Evolutionary conservation across 2,329 filamentous ascomycete genomes (phyloP), one percentile per base, ranked within the genome.

Genomic region (Xenosphaeropsis pyriputrescens): DNA sequence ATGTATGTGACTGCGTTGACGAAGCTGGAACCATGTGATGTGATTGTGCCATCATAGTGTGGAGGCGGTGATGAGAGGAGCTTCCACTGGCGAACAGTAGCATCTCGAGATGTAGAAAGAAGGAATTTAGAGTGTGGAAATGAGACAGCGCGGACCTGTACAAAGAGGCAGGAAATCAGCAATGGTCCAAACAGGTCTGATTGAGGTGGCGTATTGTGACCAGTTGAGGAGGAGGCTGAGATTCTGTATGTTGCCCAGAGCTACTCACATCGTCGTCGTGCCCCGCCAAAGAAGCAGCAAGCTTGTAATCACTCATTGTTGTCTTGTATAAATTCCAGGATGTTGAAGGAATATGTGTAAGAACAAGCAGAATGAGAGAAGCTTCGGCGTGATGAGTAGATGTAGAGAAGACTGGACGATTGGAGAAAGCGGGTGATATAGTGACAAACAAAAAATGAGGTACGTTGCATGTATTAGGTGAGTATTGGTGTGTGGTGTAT

Each of bases 201-300:
- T 26, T 9, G 4, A 26, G 22, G 22, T 26, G 22, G 22, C 8
- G 8, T 9, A 11, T 26, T 9, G 22, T 26, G 12, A 26, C 7
- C 8, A 26, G 22, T 9, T 9, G 22, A 26, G 12, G 22, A 8
- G 8, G 4, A 6, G 8, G 8, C 22, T 6, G 22, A 26, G 12
- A 5, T 26, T 11, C 12, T 26, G 22, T 26, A 26, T 26, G 22
- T 26, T 26, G 12, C 22, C 8, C 33, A 33, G 19, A 35, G 39
- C 33, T 43, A 59, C 78, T 61, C 69, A 95, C 91, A 75, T 98
- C 91, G 57, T 91, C 81, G 59, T 91, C 82, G 58, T 98, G 91
- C 53, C 85, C 89, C 49, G 77, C 66, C 47, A 98, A 72, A 54
- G 85, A 82, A 49, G 89, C 86, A 44, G 91, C 93, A 54, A 98